Base-by-base conservation (phyloP, 78 protist species). In the Mastigamoeba balamuthi region DNA sequence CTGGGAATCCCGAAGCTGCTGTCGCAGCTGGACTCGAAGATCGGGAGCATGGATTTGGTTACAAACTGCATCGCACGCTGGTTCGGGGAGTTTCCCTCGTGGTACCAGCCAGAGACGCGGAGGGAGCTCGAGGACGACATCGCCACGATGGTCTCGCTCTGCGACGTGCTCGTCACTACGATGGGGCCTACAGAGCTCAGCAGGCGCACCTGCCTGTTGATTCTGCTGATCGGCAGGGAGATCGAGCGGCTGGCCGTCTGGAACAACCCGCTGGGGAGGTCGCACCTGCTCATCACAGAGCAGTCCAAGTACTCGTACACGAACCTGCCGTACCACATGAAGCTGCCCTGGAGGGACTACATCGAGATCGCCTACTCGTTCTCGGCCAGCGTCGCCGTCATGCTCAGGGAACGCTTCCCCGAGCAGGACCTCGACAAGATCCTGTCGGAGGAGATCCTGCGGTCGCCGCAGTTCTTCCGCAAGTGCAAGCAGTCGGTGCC, bases 211-310 rank as follows among this genome's bases (percentile, higher is more conserved):
- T 67, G 82, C 39, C 69, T 89, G 39, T 41, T 86, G 30, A 36
- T 86, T 10, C 28, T 86, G 28, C 72, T 90, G 43, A 69, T 82
- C 42, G 86, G 86, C 3, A 40, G 82, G 65, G 91, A 90, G 66
- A 77, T 87, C 29, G 91, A 86, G 28, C 76, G 90, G 6, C 75
- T 90, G 72, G 53, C 80, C 2, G 85, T 80, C 36, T 90, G 94
- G 94, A 73, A 69, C 44, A 82, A 81, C 42, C 93, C 93, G 41
- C 58, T 64, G 36, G 30, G 37, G 48, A 64, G 66, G 40, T 43
- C 76, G 25, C 64, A 74, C 10, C 39, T 76, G 25, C 80, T 43
- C 52, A 39, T 85, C 25, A 77, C 66, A 8, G 85, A 72, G 29
- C 88, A 84, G 79, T 4, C 40, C 0, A 66, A 70, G 39, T 85